A percentile compares a stretch with the other conserved stretches of the same genome.
Evolutionary conservation across 495 filamentous ascomycete genomes (phyloP).

Genomic region (Astrocystis sublimbata): DNA sequence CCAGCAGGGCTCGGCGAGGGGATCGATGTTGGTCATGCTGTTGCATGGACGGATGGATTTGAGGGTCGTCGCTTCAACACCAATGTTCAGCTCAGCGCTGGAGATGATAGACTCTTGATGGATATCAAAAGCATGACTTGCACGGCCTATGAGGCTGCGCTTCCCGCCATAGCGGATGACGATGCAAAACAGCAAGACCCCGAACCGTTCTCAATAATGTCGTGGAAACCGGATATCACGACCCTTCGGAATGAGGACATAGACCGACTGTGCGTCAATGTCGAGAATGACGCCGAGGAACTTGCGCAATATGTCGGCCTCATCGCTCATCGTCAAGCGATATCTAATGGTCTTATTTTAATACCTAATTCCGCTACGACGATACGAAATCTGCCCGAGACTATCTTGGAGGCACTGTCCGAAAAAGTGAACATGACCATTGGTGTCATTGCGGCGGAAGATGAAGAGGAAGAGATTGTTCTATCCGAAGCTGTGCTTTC

Average conservation of each 20-base stretch:
- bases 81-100: constrained; percentile 17
- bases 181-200: not conserved
- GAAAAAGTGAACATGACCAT: constrained; percentile 5
- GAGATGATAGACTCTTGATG: constrained; percentile 15
- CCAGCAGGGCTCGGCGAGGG: not conserved
- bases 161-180: constrained; percentile 26
- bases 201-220: constrained; percentile 23
- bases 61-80: constrained; percentile 27
- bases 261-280: constrained; percentile 3
- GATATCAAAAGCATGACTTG: constrained; percentile 25
- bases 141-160: constrained; percentile 25
- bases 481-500: constrained; percentile 9
- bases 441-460: not conserved
- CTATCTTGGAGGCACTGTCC: constrained; percentile 5
- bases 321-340: constrained; percentile 18
- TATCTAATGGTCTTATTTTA: constrained; percentile 16
- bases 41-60: constrained; percentile 25
- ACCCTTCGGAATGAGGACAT: constrained; percentile 13
- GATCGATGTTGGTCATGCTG: constrained; percentile 14
- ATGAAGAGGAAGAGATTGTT: not conserved
- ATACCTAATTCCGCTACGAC: not conserved
- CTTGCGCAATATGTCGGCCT: constrained; percentile 17
- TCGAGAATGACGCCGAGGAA: constrained; percentile 1
- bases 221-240: constrained; percentile 23
- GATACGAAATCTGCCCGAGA: not conserved